phyloP scores from a whole-genome alignment of 2,329 filamentous ascomycete genomes.

The Apiospora pterosperma region DNA sequence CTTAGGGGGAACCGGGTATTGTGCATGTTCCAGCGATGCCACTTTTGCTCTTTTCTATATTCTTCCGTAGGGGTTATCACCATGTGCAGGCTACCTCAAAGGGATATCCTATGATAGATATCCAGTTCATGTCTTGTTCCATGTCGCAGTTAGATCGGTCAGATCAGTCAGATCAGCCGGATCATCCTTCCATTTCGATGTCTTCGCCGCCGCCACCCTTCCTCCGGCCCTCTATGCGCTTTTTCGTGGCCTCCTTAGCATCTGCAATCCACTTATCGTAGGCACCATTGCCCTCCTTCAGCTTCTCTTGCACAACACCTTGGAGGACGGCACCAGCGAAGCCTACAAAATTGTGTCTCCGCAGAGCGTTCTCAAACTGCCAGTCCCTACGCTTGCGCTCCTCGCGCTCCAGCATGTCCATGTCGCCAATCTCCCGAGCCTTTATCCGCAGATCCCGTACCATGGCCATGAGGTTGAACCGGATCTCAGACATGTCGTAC shows the following conservation, averaged over 20 bases:
- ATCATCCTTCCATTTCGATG: constrained; percentile 37
- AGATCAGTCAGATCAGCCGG: constrained; percentile 2
- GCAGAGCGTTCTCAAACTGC: constrained; percentile 91
- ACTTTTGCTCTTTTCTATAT: not conserved
- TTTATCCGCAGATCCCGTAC: constrained; percentile 75
- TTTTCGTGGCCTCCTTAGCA: constrained; percentile 55
- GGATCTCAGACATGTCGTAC: constrained; percentile 84
- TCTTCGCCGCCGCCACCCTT: constrained; percentile 35
- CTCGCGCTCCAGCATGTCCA: constrained; percentile 73
- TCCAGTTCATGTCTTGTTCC: not conserved
- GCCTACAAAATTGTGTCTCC: constrained; percentile 93
- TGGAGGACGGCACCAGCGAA: constrained; percentile 90
- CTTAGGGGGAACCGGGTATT: not conserved
- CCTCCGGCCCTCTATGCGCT: constrained; percentile 34
- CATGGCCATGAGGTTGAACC: constrained; percentile 94
- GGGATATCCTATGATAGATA: not conserved
- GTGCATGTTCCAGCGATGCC: not conserved
- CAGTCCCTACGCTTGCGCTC: constrained; percentile 80
- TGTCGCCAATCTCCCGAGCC: constrained; percentile 79
- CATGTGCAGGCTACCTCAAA: not conserved
- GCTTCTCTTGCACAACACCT: constrained; percentile 73
- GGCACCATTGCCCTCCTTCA: constrained; percentile 60
- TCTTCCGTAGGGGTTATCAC: not conserved
- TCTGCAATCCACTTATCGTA: constrained; percentile 74
- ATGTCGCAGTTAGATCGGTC: not conserved